Base-by-base conservation (phyloP, 441 rosid genomes). In the Jatropha podagrica region DNA sequence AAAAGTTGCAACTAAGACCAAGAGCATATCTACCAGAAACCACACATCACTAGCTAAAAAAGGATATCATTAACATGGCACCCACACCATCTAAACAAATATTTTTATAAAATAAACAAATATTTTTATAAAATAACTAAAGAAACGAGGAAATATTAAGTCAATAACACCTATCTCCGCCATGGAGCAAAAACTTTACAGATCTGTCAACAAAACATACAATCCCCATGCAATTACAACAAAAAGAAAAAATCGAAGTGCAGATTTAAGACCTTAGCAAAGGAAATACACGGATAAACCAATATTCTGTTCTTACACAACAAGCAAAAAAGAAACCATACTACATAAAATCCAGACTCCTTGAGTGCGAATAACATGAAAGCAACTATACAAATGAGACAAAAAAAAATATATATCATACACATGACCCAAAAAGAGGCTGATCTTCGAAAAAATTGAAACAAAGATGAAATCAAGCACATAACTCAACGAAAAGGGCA, bases 191-290 rank as follows among this genome's bases (percentile, higher is more conserved):
- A 23, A 76, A 42, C 14, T 10, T 15, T 42, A 56, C 55, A 75
- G 79, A 81, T 75, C 81, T 65, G 59, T 7, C 10, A 42, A 74
- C 5, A 48, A 66, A 56, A 15, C 18, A 15, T 12, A 37, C 15
- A 68, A 75, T 51, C 72, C 72, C 68, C 40, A 68, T 41, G 14
- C 71, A 73, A 55, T 27, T 37, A 66, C 59, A 72, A 52, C 62
- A 62, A 74, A 46, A 74, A 69, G 27, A 51, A 2, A 69, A 81
- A 77, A 71, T 69, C 69, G 7, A 67, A 59, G 46, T 2, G 40
- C 32, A 40, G 46, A 37, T 5, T 10, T 12, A 46, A 32, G 37
- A 23, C 58, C 27, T 9, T 38, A 61, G 23, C 5, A 40, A 13
- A 64, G 7, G 56, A 17, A 71, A 26, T 20, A 10, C 41, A 65